A percentile compares a stretch with the other conserved stretches of the same genome.
Conservation (phyloP, 371 early-diverging fungal species). For the Rhizomucor pusillus region DNA sequence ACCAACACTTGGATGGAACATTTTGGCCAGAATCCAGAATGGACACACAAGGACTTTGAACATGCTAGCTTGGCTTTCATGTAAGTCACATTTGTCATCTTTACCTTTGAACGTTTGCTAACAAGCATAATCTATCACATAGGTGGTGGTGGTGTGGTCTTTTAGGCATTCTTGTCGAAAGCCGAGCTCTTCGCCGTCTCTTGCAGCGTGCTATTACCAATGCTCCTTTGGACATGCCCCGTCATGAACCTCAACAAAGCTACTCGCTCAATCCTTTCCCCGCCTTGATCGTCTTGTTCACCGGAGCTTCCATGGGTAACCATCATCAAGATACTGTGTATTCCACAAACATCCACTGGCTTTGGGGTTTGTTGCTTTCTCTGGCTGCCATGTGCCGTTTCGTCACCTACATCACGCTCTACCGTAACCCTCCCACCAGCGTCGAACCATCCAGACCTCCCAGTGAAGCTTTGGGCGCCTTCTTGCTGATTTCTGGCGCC, state of each 20-base stretch:
- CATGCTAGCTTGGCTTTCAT: conserved; percentile 65
- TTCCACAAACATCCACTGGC: conserved; percentile 54
- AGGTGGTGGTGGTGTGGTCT: conserved; percentile 66
- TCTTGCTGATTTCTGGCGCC: conserved; percentile 41
- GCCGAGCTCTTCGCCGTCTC: conserved; percentile 43
- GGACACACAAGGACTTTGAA: conserved; percentile 67
- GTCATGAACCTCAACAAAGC: conserved; percentile 20
- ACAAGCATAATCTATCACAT: background rate
- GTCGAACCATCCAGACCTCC: conserved; percentile 39
- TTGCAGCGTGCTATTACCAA: conserved; percentile 23
- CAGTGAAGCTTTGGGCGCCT: conserved; percentile 40
- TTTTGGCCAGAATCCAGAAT: conserved; percentile 46
- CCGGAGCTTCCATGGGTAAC: conserved; percentile 63
- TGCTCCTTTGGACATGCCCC: conserved; percentile 18
- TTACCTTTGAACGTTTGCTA: background rate
- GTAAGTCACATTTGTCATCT: conserved; percentile 8
- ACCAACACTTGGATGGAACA: conserved; percentile 69
- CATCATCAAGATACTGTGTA: conserved; percentile 61
- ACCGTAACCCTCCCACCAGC: conserved; percentile 23
- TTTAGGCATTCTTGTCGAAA: conserved; percentile 52
- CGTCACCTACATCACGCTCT: conserved; percentile 38
- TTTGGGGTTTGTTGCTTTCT: conserved; percentile 56
- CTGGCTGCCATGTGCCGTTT: conserved; percentile 56
- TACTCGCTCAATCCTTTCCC: conserved; percentile 54
- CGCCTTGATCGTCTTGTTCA: conserved; percentile 55